A percentile compares a stretch with the other conserved stretches of the same genome.
These are phyloP conservation scores for Podaxis sp. DNA, from an alignment of 768 basidiomycete genomes.

Conservation along the genomic window DNA sequence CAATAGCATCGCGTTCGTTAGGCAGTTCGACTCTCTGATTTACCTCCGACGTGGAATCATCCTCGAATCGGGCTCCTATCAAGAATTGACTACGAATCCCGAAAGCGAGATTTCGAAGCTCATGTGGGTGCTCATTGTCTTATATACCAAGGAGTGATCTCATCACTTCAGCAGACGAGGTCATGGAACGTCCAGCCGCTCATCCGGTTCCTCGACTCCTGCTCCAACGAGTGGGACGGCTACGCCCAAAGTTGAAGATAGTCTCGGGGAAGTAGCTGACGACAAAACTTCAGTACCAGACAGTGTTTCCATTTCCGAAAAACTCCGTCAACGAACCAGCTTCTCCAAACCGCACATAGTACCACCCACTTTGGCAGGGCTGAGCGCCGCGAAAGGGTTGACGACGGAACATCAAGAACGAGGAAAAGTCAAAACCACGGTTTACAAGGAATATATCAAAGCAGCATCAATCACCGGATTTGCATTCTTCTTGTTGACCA, in stretches of 20 bases:
- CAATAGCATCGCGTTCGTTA: constrained; percentile 83
- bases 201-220: constrained; percentile 56
- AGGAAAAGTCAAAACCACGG: constrained; percentile 74
- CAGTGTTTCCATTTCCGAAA: constrained; percentile 46
- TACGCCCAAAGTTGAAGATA: constrained; percentile 28
- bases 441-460: constrained; percentile 77
- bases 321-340: constrained; percentile 55
- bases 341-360: constrained; percentile 57
- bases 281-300: constrained; percentile 19
- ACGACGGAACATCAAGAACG: constrained; percentile 75
- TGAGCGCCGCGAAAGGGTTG: constrained; percentile 43
- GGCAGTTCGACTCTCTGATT: constrained; percentile 70
- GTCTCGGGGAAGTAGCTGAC: constrained; percentile 20
- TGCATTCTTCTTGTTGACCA: constrained; percentile 56
- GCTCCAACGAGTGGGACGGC: constrained; percentile 35
- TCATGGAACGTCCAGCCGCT: constrained; percentile 43
- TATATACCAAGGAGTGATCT: neutral
- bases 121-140: constrained; percentile 46
- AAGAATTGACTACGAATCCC: constrained; percentile 54
- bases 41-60: constrained; percentile 84
- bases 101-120: constrained; percentile 73
- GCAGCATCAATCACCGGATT: constrained; percentile 80
- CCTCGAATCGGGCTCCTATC: constrained; percentile 71
- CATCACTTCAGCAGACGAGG: constrained; percentile 32
- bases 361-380: constrained; percentile 36